Evolutionary conservation across 176 grass and related monocot genomes (phyloP), one percentile per base, ranked within the genome.

Genomic region (Pontederia paniculata): DNA sequence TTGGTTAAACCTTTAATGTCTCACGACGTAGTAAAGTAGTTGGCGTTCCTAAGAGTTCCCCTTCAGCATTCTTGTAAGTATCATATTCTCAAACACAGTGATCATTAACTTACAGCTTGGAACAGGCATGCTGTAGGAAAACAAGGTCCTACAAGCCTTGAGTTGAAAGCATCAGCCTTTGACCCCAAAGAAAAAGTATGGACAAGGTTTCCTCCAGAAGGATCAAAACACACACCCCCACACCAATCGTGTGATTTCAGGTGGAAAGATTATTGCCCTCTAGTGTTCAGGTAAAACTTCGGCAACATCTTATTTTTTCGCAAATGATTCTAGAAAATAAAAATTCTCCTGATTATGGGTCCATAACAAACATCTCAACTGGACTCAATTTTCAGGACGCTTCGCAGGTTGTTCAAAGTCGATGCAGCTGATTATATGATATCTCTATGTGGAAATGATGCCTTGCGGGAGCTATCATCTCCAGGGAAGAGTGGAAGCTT

Each of bases 401-500:
- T 98, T 50, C 83, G 93, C 45, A 91, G 83, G 72, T 31, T 91
- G 56, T 98, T 98, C 83, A 84, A 98, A 63, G 86, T 98, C 17
- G 93, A 98, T 58, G 77, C 93, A 74, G 93, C 83, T 9, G 93
- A 98, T 60, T 98, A 98, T 56, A 98, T 98, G 93, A 44, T 98
- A 61, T 98, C 93, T 10, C 80, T 98, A 28, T 98, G 93, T 80
- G 86, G 93, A 48, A 86, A 58, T 48, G 85, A 98, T 54, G 86
- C 93, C 21, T 80, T 98, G 12, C 72, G 86, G 25, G 93, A 91
- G 62, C 83, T 98, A 18, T 98, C 83, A 8, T 98, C 93, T 25
- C 93, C 93, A 25, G 93, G 93, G 51, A 98, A 98, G 80, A 98
- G 86, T 54, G 93, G 90, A 78, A 96, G 90, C 72, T 96, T 78